Evolutionary conservation across 192 early-diverging fungal genomes (phyloP), one percentile per base, ranked within the genome.

Genomic region (Backusella morwellensis): DNA sequence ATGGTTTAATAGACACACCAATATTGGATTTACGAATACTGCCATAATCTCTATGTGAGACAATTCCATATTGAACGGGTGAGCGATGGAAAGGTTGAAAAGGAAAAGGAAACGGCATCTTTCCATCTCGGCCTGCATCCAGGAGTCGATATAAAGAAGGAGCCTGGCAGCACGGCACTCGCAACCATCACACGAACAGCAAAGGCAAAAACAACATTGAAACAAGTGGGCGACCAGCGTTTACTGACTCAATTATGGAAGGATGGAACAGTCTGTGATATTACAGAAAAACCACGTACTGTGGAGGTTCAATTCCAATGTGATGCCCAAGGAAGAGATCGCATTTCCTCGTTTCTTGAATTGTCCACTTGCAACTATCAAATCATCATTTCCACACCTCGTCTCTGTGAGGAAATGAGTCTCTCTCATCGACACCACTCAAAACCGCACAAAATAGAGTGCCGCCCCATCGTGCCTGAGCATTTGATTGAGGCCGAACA

Each of bases 11-110:
- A 81, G 80, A 68, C 76, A 36, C 76, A 75, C 19, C 86, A 85
- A 26, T 96, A 88, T 83, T 97, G 93, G 93, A 89, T 89, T 0
- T 97, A 96, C 77, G 93, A 95, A 79, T 97, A 93, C 79, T 97
- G 96, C 78, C 95, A 95, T 81, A 42, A 59, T 19, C 47, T 72
- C 23, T 69, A 81, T 72, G 76, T 81, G 19, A 63, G 77, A 14
- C 80, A 81, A 68, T 81, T 81, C 21, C 76, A 81, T 72, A 56
- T 74, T 35, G 78, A 79, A 21, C 35, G 74, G 17, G 23, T 66
- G 14, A 26, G 66, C 29, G 56, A 75, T 75, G 74, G 63, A 17
- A 59, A 75, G n/a, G 14, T 38, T 32, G 74, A 75, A 19, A 67
- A 41, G 6, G 56, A 42, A 67, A 35, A 38, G 26, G 74, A 75